Base-by-base conservation (phyloP, 2,329 filamentous ascomycete genomes). In the Aureobasidium sp. region DNA sequence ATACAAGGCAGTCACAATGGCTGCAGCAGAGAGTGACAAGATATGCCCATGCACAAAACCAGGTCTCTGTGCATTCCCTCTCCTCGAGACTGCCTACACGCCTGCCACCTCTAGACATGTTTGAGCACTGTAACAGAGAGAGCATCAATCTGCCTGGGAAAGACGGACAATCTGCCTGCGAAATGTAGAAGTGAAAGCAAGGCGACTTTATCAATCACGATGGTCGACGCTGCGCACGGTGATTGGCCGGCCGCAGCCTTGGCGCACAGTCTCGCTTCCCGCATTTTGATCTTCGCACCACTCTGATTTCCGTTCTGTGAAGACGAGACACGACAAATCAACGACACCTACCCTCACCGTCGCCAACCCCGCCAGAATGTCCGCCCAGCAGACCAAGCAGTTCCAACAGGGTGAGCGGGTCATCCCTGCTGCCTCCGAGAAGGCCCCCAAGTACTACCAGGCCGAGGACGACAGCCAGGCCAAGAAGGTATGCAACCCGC, bases 371-470 rank as follows among this genome's bases (percentile, higher is more conserved):
- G 51, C 51, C 51, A 53, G 38, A 53, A 53, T 53, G 52, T 58
- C 56, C 54, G 56, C 57, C 54, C 56, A 57, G 81, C 78, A 50
- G 47, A 88, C 85, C 71, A 95, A 95, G 88, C 91, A 87, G 82
- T 96, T 95, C 83, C 90, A 90, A 80, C 93, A 93, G 84, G 88
- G 88, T 78, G 87, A 88, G 79, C 85, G 91, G 80, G 82, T 86
- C 76, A 85, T 96, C 75, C 90, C 88, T 75, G 83, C 87, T 76
- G 75, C 80, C 76, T 80, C 81, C 72, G 84, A 95, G 77, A 95
- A 94, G 88, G 91, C 91, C 70, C 84, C 88, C 82, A 97, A 96
- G 81, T 98, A 91, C 89, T 98, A 98, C 80, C 88, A 90, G 75
- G 88, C 89, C 72, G 87, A 94, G 76, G 91, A 96, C 77, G 87